These are phyloP conservation scores for Euphorbia peplus DNA, from an alignment of 345 rosid species.

Conservation along the genomic window DNA sequence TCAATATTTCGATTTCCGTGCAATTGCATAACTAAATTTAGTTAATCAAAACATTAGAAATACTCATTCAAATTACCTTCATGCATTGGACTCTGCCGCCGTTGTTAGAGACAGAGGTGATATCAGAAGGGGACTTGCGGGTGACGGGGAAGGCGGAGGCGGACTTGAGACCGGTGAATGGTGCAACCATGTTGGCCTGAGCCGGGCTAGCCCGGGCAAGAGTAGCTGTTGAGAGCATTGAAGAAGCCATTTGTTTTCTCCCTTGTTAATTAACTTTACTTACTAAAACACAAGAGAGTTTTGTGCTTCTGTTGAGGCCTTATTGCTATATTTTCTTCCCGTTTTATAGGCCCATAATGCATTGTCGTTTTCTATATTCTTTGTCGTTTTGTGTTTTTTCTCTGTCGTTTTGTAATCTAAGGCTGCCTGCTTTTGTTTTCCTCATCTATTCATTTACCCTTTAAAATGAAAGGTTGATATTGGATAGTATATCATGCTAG, in stretches of 20 bases:
- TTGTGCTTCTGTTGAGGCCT: background rate
- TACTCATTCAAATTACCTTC: background rate
- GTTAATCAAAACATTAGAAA: too few species aligned
- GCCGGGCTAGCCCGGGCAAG: conserved; percentile 14
- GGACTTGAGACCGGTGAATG: conserved; percentile 17
- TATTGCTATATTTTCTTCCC: background rate
- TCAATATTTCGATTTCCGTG: too few species aligned
- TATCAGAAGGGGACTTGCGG: background rate
- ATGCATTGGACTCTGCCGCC: conserved; percentile 17
- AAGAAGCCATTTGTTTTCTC: conserved; percentile 14
- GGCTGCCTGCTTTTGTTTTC: background rate
- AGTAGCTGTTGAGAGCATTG: conserved; percentile 12
- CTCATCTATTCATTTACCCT: background rate
- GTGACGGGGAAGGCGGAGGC: background rate
- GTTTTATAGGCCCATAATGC: background rate
- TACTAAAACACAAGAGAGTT: too few species aligned
- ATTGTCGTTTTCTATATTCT: background rate
- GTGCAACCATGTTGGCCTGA: conserved; percentile 14
- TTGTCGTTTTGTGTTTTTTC: too few species aligned
- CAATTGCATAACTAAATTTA: too few species aligned
- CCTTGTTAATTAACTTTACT: too few species aligned
- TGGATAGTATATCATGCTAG: background rate
- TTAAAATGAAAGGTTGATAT: background rate
- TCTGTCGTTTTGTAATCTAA: background rate
- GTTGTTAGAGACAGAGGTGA: conserved; percentile 10